These are phyloP conservation scores for Hanseniaspora guilliermondii DNA, from an alignment of 805 yeast species.

Conservation along the genomic window DNA sequence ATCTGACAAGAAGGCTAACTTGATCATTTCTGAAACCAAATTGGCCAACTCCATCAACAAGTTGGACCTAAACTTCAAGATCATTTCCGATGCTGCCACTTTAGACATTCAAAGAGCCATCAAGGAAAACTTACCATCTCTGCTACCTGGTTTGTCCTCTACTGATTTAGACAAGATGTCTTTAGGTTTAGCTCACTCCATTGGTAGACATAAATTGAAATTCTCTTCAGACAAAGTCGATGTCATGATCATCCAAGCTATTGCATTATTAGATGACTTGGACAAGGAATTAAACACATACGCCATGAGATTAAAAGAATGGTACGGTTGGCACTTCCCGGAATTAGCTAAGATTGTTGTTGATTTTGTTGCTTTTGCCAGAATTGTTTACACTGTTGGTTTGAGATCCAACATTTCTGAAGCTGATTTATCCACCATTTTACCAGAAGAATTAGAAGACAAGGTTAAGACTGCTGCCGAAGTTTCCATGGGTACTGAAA, in stretches of 20 bases:
- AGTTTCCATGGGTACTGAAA: slow-evolving; percentile 98
- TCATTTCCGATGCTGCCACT: slow-evolving; percentile 90
- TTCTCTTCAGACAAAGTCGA: slow-evolving; percentile 97
- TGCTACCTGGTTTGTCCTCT: slow-evolving; percentile 85
- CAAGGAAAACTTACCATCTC: slow-evolving; percentile 84
- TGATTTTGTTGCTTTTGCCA: slow-evolving; percentile 92
- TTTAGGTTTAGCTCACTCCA: slow-evolving; percentile 94
- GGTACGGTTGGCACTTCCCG: slow-evolving; percentile 99
- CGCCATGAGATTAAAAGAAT: slow-evolving; percentile 97
- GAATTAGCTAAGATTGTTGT: slow-evolving; percentile 94
- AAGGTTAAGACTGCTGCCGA: slow-evolving; percentile 93
- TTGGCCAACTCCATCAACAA: slow-evolving; percentile 94
- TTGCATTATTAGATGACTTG: slow-evolving; percentile 88
- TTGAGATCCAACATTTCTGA: slow-evolving; percentile 80
- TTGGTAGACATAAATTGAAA: slow-evolving; percentile 95
- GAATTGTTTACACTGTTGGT: slow-evolving; percentile 89
- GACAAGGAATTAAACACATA: slow-evolving; percentile 97
- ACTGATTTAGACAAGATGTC: slow-evolving; percentile 85
- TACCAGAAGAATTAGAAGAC: slow-evolving; percentile 88
- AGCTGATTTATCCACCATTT: slow-evolving; percentile 76
- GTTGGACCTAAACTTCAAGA: slow-evolving; percentile 72
- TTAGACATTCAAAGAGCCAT: slow-evolving; percentile 91
- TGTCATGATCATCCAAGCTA: slow-evolving; percentile 98
- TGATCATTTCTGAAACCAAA: slow-evolving; percentile 89
- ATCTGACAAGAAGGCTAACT: slow-evolving; percentile 69